Evolutionary conservation across 768 basidiomycete genomes (phyloP), one percentile per base, ranked within the genome.

Genomic region (Suillus sp.): DNA sequence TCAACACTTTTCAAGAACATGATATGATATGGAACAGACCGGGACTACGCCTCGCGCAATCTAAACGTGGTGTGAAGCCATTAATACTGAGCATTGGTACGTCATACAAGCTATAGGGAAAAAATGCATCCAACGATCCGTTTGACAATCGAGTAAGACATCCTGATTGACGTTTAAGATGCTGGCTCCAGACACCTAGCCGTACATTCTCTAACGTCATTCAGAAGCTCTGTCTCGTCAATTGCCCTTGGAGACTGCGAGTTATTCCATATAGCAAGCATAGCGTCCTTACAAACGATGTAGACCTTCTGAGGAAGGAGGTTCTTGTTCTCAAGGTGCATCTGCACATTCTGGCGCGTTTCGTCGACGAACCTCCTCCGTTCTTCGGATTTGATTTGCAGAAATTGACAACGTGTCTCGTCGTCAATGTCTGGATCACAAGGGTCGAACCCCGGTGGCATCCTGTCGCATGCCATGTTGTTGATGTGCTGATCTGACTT

Each of bases 401-500:
- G 11, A 14, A 47, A 14, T 5, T 14, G 45, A 47, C 11, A 5
- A 25, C 45, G 22, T 25, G 45, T 25, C 30, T 50, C 58, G 13
- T 51, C 48, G 45, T 40, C 18, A 6, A 40, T 40, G 20, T 45
- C 38, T n/a, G 61, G 61, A 18, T 37, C 68, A 0, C 67, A 70
- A 18, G 50, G 62, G 3, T 72, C 65, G n/a, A 68, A 68, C 0
- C 69, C 70, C 62, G 37, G 67, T 47, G 22, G 22, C 45, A 47
- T 22, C 45, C 45, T 25, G 0, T 73, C 68, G 5, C 0, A 64
- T 68, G 73, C 66, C 60, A 64, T 4, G 25, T 72, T 72, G 22
- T 48, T 51, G 37, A 74, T 70, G 30, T 75, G 72, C 16, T 69
- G 70, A 54, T 78, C 76, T 1, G 78, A 70, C 55, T 78, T 77